These are phyloP conservation scores for Talaromyces nanjingensis DNA, from an alignment of 495 filamentous ascomycete species.

Conservation along the genomic window DNA sequence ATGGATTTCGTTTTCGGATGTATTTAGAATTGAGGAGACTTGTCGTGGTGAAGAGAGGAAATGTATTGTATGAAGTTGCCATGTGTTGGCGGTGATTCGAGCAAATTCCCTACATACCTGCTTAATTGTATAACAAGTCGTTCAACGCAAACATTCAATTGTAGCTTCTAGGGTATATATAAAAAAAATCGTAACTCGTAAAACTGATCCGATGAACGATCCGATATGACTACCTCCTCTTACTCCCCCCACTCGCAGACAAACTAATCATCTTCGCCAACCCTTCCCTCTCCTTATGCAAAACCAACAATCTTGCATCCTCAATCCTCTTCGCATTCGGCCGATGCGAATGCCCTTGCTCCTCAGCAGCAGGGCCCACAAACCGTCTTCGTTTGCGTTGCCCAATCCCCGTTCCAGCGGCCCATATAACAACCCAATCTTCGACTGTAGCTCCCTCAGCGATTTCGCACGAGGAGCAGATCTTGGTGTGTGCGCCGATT, in stretches of 20 bases:
- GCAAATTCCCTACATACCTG: background rate
- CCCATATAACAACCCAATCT: constrained; percentile 41
- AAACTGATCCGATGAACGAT: background rate
- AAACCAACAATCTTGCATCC: constrained; percentile 39
- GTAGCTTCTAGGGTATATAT: constrained; percentile 3
- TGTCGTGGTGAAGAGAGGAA: background rate
- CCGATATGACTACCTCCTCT: constrained; percentile 21
- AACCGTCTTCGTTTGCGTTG: constrained; percentile 25
- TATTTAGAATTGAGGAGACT: background rate
- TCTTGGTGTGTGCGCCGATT: constrained; percentile 34
- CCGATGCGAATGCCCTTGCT: constrained; percentile 14
- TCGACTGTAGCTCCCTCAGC: constrained; percentile 17
- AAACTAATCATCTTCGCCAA: constrained; percentile 30
- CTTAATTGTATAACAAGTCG: background rate
- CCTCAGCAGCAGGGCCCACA: constrained; percentile 18
- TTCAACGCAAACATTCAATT: background rate
- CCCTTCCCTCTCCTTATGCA: constrained; percentile 38
- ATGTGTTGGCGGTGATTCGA: background rate
- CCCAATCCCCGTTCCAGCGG: constrained; percentile 27
- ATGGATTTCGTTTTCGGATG: background rate
- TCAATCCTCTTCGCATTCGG: constrained; percentile 33
- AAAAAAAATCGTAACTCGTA: constrained; percentile 9
- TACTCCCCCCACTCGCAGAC: constrained; percentile 17
- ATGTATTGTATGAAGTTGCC: background rate
- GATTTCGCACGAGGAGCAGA: constrained; percentile 33